phyloP scores from a whole-genome alignment of 2,329 filamentous ascomycete species.

The Leptographium wingfieldii region DNA sequence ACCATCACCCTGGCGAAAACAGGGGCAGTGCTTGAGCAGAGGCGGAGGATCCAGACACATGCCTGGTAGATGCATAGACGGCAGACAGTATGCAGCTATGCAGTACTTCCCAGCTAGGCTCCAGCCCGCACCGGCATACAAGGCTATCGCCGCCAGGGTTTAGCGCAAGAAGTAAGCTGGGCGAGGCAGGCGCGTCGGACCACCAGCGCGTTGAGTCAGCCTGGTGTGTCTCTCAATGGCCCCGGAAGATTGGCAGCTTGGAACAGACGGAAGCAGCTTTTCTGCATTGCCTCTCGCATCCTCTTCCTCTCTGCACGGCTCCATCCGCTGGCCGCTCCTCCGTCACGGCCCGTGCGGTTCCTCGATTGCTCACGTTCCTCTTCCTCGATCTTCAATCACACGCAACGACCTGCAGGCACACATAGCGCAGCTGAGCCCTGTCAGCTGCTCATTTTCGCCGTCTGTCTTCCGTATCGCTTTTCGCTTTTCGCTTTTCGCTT shows the following conservation, averaged over 20 bases:
- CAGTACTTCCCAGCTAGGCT: background rate
- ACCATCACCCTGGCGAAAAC: too few relatives aligned
- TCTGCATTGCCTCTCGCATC: background rate
- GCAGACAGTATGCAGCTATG: background rate
- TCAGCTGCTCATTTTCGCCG: background rate
- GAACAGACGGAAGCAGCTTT: background rate
- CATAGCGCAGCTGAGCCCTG: background rate
- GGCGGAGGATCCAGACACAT: too few relatives aligned
- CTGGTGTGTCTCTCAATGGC: background rate
- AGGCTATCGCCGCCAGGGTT: background rate
- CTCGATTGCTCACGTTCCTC: background rate
- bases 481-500: background rate
- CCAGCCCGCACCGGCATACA: background rate
- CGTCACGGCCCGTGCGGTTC: background rate
- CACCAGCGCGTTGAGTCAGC: constrained; percentile 1
- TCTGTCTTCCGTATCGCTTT: background rate
- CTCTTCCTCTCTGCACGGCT: background rate
- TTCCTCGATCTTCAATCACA: background rate
- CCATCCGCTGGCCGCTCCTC: background rate
- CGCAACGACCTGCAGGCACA: background rate
- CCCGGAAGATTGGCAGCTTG: background rate
- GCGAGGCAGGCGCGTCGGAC: background rate
- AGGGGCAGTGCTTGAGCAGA: too few relatives aligned
- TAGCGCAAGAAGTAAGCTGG: background rate
- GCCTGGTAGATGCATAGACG: background rate